Conservation (phyloP, 2,329 filamentous ascomycete genomes). For the Colletotrichum horii region DNA sequence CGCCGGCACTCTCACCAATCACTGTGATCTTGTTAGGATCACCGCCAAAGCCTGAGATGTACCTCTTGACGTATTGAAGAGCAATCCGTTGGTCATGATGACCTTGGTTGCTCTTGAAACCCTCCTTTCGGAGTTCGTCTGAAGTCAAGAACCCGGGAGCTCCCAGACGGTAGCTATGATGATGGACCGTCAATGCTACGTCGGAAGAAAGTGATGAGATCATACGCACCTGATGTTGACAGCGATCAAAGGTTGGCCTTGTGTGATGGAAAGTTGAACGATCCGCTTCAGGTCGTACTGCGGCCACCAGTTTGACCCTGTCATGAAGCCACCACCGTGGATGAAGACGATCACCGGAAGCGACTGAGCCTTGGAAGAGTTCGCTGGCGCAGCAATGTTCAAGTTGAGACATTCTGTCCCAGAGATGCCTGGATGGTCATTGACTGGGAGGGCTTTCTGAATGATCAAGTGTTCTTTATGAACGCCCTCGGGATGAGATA, state of each 20-base stretch:
- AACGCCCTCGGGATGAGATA: constrained; percentile 43
- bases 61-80: constrained; percentile 35
- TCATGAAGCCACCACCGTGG: constrained; percentile 55
- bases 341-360: constrained; percentile 59
- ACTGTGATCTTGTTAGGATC: constrained; percentile 35
- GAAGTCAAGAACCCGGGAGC: constrained; percentile 53
- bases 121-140: constrained; percentile 47
- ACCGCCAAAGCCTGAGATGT: constrained; percentile 39
- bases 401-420: constrained; percentile 56
- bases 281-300: constrained; percentile 52
- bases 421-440: constrained; percentile 40
- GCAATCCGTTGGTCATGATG: constrained; percentile 42
- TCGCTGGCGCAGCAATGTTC: constrained; percentile 51
- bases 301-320: constrained; percentile 57
- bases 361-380: constrained; percentile 26
- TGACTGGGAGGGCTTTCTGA: constrained; percentile 48
- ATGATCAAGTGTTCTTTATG: constrained; percentile 52
- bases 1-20: constrained; percentile 54
- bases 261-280: constrained; percentile 47
- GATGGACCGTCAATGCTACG: not conserved
- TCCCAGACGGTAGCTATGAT: constrained; percentile 49
- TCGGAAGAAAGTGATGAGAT: not conserved
- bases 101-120: constrained; percentile 48
- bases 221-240: constrained; percentile 47
- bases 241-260: constrained; percentile 50